A percentile compares a stretch with the other conserved stretches of the same genome.
These are phyloP conservation scores for Suillus hirtellus DNA, from an alignment of 768 basidiomycete species.

Conservation along the genomic window DNA sequence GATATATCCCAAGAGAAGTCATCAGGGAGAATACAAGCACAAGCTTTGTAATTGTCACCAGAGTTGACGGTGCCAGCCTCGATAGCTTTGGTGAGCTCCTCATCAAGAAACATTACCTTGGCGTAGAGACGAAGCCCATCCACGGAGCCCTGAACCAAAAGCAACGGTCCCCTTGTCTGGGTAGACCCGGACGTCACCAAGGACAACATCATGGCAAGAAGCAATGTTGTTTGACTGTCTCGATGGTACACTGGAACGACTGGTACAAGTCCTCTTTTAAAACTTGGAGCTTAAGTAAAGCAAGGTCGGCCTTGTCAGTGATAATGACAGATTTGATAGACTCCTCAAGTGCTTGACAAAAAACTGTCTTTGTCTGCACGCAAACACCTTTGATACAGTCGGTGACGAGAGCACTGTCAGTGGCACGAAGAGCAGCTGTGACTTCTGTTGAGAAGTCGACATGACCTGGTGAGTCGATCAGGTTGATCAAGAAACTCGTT, in stretches of 20 bases:
- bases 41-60: slow-evolving; percentile 97
- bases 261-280: slow-evolving; percentile 97
- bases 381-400: slow-evolving; percentile 99
- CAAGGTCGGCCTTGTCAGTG: slow-evolving; percentile 99
- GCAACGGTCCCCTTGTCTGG: slow-evolving; percentile 98
- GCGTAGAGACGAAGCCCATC: slow-evolving; percentile 97
- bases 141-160: slow-evolving; percentile 98
- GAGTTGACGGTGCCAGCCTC: slow-evolving; percentile 82
- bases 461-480: slow-evolving; percentile 99
- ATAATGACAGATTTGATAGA: slow-evolving; percentile 99
- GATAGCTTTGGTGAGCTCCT: slow-evolving; percentile 92
- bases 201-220: slow-evolving; percentile 89
- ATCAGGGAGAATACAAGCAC: slow-evolving; percentile 94
- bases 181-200: slow-evolving; percentile 99
- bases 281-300: slow-evolving; percentile 97
- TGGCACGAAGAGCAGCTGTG: slow-evolving; percentile 98
- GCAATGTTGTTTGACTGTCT: slow-evolving; percentile 97
- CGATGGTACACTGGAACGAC: slow-evolving; percentile 96
- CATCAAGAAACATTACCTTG: slow-evolving; percentile 90
- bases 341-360: slow-evolving; percentile 95
- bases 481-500: slow-evolving; percentile 97
- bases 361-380: slow-evolving; percentile 98
- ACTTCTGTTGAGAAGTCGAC: slow-evolving; percentile 99
- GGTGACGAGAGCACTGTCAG: slow-evolving; percentile 98
- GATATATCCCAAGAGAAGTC: slow-evolving; percentile 94